Percentiles rank a stretch among this genome's conserved stretches.
phyloP scores from a whole-genome alignment of 2,329 filamentous ascomycete species.

The Diaporthe sp. region DNA sequence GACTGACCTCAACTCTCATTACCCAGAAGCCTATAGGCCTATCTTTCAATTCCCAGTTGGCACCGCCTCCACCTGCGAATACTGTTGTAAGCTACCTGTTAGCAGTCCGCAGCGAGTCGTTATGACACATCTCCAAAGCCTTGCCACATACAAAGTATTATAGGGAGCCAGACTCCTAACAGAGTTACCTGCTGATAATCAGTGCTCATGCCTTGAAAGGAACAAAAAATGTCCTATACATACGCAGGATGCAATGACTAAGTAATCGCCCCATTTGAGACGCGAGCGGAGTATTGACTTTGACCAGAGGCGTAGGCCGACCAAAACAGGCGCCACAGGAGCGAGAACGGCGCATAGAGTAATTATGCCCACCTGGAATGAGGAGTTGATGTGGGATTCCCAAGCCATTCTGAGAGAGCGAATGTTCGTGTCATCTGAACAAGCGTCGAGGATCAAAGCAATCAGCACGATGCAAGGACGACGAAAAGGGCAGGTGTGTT shows the following conservation, averaged over 20 bases:
- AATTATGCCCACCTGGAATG: conserved; percentile 27
- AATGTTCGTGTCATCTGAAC: not conserved
- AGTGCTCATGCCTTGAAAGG: not conserved
- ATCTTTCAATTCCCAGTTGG: conserved; percentile 13
- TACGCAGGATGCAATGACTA: conserved; percentile 20
- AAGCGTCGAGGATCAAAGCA: not conserved
- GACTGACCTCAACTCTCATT: conserved; percentile 29
- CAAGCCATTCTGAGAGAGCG: conserved; percentile 9
- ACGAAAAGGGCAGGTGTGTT: not conserved
- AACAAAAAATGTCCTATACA: not conserved
- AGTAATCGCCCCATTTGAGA: conserved; percentile 1
- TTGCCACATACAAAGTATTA: conserved; percentile 16
- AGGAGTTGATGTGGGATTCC: conserved; percentile 21
- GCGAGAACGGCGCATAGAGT: conserved; percentile 8
- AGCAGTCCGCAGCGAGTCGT: not conserved
- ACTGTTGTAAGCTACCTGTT: not conserved
- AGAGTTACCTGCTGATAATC: conserved; percentile 8
- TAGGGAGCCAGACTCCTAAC: conserved; percentile 27
- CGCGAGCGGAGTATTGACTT: conserved; percentile 26
- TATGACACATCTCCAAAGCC: not conserved
- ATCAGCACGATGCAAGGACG: conserved; percentile 7
- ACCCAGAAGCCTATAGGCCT: conserved; percentile 19
- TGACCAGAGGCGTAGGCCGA: conserved; percentile 22
- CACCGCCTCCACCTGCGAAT: conserved; percentile 26
- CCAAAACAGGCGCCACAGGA: conserved; percentile 23